Evolutionary conservation across 805 yeast species (phyloP), one percentile per base, ranked within the genome.

Genomic region (Ogataea populi-albae): DNA sequence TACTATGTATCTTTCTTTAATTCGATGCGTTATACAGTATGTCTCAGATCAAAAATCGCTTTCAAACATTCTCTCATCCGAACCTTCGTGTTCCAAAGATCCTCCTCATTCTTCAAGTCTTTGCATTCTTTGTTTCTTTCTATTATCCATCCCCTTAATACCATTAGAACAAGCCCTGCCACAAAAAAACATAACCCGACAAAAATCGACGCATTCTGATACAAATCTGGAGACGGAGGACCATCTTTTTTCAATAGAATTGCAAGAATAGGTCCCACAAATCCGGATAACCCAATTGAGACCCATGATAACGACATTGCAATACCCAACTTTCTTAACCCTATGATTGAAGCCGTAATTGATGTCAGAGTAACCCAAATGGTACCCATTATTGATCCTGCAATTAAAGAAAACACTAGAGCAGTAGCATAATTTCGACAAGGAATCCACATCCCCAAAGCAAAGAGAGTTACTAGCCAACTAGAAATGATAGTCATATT

Each of bases 261-360:
- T 5, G 86, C 86, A 40, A 80, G 70, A 16, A 79, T 68, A 1
- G 86, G 86, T 1, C 85, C 69, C 1, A 66, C 71, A n/a, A 75
- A 54, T 2, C 77, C 76, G 21, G 73, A 61, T 0, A 60, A 39
- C 6, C 81, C 85, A 29, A 71, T 49, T 23, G 68, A 55, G 10
- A 68, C 47, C 84, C 83, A 79, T 17, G 59, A 43, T 5, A 52
- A 35, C 4, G 71, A 45, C 73, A 75, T 65, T 14, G 76, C 71
- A 12, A 74, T 69, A 29, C 71, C 71, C 50, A 78, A 55, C 44
- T 71, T 75, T 24, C 65, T 54, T 20, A 79, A 53, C 0, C 86
- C 86, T 12, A 72, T 71, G 17, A 78, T 59, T 33, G 77, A 55
- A 1, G 81, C 70, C 1, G 68, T 54, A 17, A 76, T 61, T 3